A percentile compares a stretch with the other conserved stretches of the same genome.
Conservation (phyloP, 768 basidiomycete genomes). For the Boletus vinaceobasis region DNA sequence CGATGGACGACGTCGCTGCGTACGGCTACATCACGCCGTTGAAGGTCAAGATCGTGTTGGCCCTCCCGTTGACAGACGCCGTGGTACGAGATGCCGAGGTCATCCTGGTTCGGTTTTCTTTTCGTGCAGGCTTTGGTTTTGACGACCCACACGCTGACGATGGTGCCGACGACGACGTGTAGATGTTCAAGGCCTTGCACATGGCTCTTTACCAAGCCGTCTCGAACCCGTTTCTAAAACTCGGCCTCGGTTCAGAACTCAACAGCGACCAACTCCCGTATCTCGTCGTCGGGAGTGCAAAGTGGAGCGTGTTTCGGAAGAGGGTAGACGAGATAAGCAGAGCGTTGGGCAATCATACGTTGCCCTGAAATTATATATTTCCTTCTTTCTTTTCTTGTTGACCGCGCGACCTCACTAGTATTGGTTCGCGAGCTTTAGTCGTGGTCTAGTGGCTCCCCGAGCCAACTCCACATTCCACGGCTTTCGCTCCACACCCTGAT, state of each 20-base stretch:
- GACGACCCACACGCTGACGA: not conserved
- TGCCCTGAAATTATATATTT: constrained; percentile 14
- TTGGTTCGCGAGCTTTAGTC: constrained; percentile 25
- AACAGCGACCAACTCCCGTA: constrained; percentile 51
- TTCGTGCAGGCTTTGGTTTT: not conserved
- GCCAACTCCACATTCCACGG: constrained; percentile 23
- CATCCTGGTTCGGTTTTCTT: constrained; percentile 49
- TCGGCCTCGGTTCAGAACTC: constrained; percentile 49
- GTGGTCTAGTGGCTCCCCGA: constrained; percentile 24
- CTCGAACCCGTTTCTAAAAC: constrained; percentile 81
- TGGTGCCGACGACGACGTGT: not conserved
- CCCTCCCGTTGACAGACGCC: constrained; percentile 74
- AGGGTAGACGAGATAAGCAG: constrained; percentile 74
- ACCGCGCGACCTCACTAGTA: not conserved
- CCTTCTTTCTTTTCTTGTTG: not conserved
- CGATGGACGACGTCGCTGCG: constrained; percentile 91
- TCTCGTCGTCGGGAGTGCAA: constrained; percentile 56
- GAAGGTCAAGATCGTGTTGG: constrained; percentile 83
- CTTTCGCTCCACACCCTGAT: constrained; percentile 9
- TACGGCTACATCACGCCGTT: constrained; percentile 90
- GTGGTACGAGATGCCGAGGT: constrained; percentile 80
- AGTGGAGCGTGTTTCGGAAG: constrained; percentile 67
- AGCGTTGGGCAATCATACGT: constrained; percentile 45
- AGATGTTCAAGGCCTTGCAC: constrained; percentile 89
- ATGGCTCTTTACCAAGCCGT: constrained; percentile 82